Conservation (phyloP, 225 moss, liverwort and hornwort genomes). For the Rhytidiadelphus loreus region DNA sequence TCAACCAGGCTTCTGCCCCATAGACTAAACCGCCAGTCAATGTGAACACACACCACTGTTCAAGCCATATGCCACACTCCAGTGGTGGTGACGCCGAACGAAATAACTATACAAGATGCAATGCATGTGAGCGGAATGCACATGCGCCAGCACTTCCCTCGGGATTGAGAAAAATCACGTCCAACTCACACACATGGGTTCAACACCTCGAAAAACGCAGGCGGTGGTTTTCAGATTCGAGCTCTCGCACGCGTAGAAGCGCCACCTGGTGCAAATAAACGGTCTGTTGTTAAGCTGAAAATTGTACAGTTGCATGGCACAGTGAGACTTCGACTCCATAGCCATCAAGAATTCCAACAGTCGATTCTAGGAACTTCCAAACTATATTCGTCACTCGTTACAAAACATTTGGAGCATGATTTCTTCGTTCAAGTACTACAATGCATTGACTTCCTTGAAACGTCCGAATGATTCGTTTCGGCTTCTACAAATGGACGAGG, state of each 20-base stretch:
- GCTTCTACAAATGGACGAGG: background rate
- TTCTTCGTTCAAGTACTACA: background rate
- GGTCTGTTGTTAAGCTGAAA: background rate
- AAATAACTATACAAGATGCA: conserved; percentile 10
- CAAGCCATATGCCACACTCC: background rate
- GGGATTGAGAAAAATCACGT: background rate
- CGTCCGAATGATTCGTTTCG: background rate
- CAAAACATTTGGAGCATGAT: no score
- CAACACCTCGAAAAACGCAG: conserved; percentile 25
- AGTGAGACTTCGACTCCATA: background rate
- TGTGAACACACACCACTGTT: background rate
- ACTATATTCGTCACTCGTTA: no score
- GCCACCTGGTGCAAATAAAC: conserved; percentile 8
- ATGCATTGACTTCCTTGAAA: background rate
- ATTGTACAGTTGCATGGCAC: background rate
- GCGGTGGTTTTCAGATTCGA: conserved; percentile 40
- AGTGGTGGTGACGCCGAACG: background rate
- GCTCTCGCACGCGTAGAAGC: conserved; percentile 28
- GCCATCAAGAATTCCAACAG: no score
- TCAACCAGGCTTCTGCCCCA: background rate
- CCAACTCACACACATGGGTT: background rate
- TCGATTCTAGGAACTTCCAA: no score
- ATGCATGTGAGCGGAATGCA: background rate
- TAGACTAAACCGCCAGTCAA: background rate
- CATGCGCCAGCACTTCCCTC: background rate